Conservation (phyloP, 163 green algal genomes). For the Chlamydomonas reinhardtii region DNA sequence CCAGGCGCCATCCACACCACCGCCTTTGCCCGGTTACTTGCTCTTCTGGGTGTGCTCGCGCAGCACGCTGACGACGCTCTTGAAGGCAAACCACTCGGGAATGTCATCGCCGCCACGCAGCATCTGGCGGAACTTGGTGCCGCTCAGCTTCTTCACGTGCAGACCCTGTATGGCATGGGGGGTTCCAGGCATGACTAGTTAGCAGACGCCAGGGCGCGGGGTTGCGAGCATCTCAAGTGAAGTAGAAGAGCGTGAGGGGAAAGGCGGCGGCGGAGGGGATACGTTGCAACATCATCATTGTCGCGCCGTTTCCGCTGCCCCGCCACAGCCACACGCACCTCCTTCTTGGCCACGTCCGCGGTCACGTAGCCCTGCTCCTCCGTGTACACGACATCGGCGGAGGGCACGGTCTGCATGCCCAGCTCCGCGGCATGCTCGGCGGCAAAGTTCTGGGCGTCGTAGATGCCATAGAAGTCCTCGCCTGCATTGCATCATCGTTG, state of each 20-base stretch:
- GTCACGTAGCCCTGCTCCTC: constrained; percentile 77
- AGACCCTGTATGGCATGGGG: constrained; percentile 42
- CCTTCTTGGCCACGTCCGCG: constrained; percentile 64
- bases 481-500: constrained; percentile 37
- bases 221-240: too few species aligned
- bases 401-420: constrained; percentile 78
- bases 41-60: constrained; percentile 60
- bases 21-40: neutral
- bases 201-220: too few species aligned
- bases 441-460: constrained; percentile 75
- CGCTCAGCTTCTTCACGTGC: constrained; percentile 72
- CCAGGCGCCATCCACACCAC: too few species aligned
- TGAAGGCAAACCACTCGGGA: constrained; percentile 90
- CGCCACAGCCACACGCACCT: constrained; percentile 5
- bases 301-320: too few species aligned
- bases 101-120: constrained; percentile 79
- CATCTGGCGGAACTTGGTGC: constrained; percentile 84
- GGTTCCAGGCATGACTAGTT: too few species aligned
- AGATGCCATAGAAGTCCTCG: constrained; percentile 81
- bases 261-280: too few species aligned
- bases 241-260: too few species aligned
- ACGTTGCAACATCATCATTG: too few species aligned
- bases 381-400: constrained; percentile 80
- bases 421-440: constrained; percentile 66
- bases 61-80: constrained; percentile 61